Evolutionary conservation across 768 basidiomycete genomes (phyloP).

Genomic region (Leccinum rimulosum): DNA sequence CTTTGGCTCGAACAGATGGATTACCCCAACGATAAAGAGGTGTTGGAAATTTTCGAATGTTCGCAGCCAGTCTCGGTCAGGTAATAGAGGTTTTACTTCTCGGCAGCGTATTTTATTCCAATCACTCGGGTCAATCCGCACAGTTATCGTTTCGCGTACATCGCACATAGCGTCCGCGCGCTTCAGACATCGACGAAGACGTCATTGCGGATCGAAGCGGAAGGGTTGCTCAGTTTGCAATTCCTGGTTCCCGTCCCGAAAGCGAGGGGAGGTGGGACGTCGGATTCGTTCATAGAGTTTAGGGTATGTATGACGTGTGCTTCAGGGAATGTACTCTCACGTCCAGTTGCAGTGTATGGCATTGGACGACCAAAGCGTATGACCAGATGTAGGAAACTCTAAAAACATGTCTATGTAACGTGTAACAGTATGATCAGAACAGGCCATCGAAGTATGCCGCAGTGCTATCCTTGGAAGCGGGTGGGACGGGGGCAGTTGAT

Average conservation of each 20-base stretch:
- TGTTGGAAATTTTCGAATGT: slow-evolving; percentile 90
- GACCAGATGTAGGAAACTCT: slow-evolving; percentile 14
- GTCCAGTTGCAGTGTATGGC: slow-evolving; percentile 24
- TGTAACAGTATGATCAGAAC: slow-evolving; percentile 16
- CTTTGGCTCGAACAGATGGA: slow-evolving; percentile 66
- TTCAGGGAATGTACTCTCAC: slow-evolving; percentile 10
- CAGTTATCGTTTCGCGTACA: slow-evolving; percentile 84
- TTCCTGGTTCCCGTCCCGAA: slow-evolving; percentile 73
- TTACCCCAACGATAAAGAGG: slow-evolving; percentile 89
- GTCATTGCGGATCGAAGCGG: slow-evolving; percentile 79
- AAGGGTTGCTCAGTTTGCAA: slow-evolving; percentile 84
- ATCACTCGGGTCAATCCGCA: slow-evolving; percentile 1
- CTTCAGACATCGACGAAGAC: slow-evolving; percentile 84
- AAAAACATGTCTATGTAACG: slow-evolving; percentile 15
- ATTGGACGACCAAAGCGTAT: slow-evolving; percentile 31
- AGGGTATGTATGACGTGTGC: slow-evolving; percentile 50
- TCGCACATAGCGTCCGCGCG: slow-evolving; percentile 68
- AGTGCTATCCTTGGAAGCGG: slow-evolving; percentile 27
- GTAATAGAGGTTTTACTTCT: slow-evolving; percentile 38
- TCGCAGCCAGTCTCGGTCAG: slow-evolving; percentile 61
- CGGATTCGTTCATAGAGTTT: slow-evolving; percentile 83
- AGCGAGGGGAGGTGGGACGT: slow-evolving; percentile 36
- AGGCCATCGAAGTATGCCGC: slow-evolving; percentile 44
- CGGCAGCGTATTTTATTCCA: not conserved
- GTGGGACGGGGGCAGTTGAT: slow-evolving; percentile 3